Conservation (phyloP, 169 alveolate genomes). For the Eimeria maxima region DNA sequence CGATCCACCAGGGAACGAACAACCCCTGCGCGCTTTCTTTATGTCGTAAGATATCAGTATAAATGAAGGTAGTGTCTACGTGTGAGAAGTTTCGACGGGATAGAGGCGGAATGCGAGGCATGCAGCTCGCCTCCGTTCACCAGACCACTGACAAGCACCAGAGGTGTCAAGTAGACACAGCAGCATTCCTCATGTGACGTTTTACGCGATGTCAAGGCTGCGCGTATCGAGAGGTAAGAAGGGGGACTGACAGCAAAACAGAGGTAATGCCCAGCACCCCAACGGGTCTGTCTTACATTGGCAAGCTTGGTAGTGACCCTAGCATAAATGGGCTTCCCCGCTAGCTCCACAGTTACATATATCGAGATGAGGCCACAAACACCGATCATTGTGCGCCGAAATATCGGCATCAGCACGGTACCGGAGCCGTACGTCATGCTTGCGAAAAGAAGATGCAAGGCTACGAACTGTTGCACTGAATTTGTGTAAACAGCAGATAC, state of each 20-base stretch:
- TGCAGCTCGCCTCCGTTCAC: background rate
- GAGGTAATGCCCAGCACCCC: background rate
- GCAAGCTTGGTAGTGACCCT: conserved; percentile 38
- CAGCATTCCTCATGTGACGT: background rate
- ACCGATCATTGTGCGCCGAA: conserved; percentile 75
- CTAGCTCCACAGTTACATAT: conserved; percentile 69
- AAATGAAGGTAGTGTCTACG: background rate
- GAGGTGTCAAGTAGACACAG: background rate
- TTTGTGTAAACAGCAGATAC: background rate
- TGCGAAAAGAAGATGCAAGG: background rate
- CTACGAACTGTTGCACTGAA: background rate
- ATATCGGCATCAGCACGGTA: conserved; percentile 75
- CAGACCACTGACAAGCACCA: background rate
- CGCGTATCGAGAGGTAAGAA: background rate
- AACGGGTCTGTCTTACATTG: conserved; percentile 25
- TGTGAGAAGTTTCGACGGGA: too few relatives aligned
- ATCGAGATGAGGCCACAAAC: conserved; percentile 32
- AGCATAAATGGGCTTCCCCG: conserved; percentile 69
- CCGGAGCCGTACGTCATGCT: conserved; percentile 75
- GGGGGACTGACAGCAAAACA: background rate
- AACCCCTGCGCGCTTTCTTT: background rate
- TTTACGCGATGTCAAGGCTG: background rate
- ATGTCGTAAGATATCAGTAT: background rate
- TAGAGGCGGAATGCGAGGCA: background rate
- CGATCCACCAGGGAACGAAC: background rate